A percentile compares a stretch with the other conserved stretches of the same genome.
Evolutionary conservation across 1,284 basidiomycete genomes (phyloP).

Genomic region (Dichomitus squalens): DNA sequence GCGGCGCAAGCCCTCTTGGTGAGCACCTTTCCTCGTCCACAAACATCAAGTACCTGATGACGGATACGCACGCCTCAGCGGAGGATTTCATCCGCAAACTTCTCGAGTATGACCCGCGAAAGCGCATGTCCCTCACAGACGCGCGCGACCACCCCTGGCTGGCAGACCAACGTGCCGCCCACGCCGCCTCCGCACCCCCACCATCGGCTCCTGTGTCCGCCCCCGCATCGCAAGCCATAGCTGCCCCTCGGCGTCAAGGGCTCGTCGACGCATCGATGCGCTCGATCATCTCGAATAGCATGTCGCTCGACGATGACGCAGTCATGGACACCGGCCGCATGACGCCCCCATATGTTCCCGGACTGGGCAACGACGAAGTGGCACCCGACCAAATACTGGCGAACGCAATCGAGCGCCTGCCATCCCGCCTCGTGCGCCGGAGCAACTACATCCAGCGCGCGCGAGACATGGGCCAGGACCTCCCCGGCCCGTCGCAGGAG

Average conservation of each 20-base stretch:
- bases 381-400: constrained; percentile 11
- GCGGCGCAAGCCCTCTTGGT: constrained; percentile 35
- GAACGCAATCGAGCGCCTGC: constrained; percentile 20
- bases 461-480: constrained; percentile 30
- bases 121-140: constrained; percentile 58
- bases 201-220: constrained; percentile 22
- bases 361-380: neutral
- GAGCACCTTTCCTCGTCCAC: constrained; percentile 22
- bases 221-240: constrained; percentile 12
- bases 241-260: neutral
- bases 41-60: constrained; percentile 23
- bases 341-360: constrained; percentile 13
- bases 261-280: constrained; percentile 19
- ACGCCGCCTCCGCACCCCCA: constrained; percentile 27
- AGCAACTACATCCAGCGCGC: constrained; percentile 47
- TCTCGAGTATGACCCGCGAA: constrained; percentile 51
- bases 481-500: constrained; percentile 21
- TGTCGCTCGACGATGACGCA: constrained; percentile 11
- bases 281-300: constrained; percentile 19
- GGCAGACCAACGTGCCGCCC: constrained; percentile 6
- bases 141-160: constrained; percentile 75
- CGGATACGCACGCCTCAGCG: neutral
- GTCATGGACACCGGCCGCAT: constrained; percentile 7
- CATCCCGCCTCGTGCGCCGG: constrained; percentile 47
- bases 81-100: constrained; percentile 50